A percentile compares a stretch with the other conserved stretches of the same genome.
Conservation (phyloP, 1,139 yeast genomes). For the Meyerozyma smithsonii region DNA sequence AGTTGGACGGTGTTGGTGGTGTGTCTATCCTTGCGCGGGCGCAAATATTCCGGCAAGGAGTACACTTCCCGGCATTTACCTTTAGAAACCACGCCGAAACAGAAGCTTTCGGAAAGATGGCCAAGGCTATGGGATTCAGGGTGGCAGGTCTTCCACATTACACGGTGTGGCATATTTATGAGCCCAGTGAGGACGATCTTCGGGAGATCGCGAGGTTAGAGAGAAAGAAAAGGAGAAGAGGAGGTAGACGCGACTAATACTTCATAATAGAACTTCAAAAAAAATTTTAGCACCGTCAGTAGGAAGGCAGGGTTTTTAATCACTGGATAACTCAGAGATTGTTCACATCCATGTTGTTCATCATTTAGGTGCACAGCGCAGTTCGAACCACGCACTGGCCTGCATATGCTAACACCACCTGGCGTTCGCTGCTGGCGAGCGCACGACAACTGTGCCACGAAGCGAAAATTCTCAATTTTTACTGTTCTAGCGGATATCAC, state of each 20-base stretch:
- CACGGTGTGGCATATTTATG: constrained; percentile 84
- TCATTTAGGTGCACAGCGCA: constrained; percentile 25
- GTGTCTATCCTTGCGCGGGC: constrained; percentile 84
- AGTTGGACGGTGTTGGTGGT: constrained; percentile 87
- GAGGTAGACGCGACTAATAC: constrained; percentile 7
- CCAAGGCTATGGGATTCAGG: constrained; percentile 69
- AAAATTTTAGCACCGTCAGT: constrained; percentile 31
- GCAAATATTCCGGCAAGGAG: constrained; percentile 74
- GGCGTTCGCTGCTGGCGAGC: constrained; percentile 7
- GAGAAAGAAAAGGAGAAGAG: constrained; percentile 56
- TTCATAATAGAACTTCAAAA: constrained; percentile 5
- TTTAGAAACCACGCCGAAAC: constrained; percentile 90
- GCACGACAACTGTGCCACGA: constrained; percentile 18
- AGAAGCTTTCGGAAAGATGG: constrained; percentile 88
- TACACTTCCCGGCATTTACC: constrained; percentile 84
- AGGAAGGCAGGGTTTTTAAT: constrained; percentile 54
- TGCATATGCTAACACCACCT: constrained; percentile 6
- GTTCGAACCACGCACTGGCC: constrained; percentile 23
- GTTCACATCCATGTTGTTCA: constrained; percentile 51
- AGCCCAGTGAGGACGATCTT: constrained; percentile 88
- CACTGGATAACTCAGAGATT: constrained; percentile 49
- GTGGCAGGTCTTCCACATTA: constrained; percentile 90
- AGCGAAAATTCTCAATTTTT: constrained; percentile 6
- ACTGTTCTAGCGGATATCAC: not conserved
- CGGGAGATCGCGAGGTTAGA: constrained; percentile 67